Percentiles rank a stretch among this genome's conserved stretches.
phyloP scores from a whole-genome alignment of 1,284 basidiomycete genomes.

The Trametes polyzona region DNA sequence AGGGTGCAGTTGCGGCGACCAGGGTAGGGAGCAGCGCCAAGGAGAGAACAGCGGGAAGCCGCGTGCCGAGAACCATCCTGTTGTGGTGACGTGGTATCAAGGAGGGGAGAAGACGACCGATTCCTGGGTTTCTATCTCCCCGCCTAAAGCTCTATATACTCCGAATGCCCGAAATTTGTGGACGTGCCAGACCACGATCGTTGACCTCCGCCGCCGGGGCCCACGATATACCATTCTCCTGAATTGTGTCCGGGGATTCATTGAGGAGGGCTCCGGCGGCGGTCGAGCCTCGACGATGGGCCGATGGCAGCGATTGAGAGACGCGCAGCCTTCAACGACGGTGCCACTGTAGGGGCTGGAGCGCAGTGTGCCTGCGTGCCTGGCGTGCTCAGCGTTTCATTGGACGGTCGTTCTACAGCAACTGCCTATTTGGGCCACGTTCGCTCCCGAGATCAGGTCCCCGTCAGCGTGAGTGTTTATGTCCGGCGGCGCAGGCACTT shows the following conservation, averaged over 20 bases:
- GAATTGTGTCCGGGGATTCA: not conserved
- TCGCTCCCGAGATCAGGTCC: not conserved
- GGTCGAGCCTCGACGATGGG: not conserved
- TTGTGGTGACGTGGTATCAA: not conserved
- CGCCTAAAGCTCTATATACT: not conserved
- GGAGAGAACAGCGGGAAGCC: not conserved
- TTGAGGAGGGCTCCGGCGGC: not conserved
- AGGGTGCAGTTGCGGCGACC: not conserved
- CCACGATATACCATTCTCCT: not conserved
- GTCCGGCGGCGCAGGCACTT: not conserved
- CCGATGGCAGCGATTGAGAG: not conserved
- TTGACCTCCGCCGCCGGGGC: not conserved
- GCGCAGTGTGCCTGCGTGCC: not conserved
- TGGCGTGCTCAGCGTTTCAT: not conserved
- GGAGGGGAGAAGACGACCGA: not conserved
- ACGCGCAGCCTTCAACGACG: not conserved
- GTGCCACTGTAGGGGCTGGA: not conserved
- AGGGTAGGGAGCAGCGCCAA: not conserved
- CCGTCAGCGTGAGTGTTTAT: not conserved
- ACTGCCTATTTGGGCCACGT: not conserved
- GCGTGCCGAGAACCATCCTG: not conserved
- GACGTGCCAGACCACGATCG: no score
- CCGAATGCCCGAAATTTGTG: not conserved
- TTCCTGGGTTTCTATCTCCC: not conserved
- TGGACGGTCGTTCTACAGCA: constrained; percentile 1